phyloP scores from a whole-genome alignment of 2,329 filamentous ascomycete species.

The Decorospora gaudefroyi region DNA sequence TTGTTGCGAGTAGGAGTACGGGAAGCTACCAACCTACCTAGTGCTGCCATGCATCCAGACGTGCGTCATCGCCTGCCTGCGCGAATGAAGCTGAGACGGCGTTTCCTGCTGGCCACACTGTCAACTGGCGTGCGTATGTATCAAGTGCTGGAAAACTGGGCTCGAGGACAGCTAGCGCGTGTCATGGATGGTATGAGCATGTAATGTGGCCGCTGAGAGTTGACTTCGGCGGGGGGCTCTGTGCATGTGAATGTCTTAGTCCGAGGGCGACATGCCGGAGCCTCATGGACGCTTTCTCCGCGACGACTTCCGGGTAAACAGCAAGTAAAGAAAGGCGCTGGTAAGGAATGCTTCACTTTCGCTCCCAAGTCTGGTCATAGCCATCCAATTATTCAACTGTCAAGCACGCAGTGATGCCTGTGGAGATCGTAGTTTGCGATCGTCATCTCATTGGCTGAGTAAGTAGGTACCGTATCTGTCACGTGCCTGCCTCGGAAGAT shows the following conservation, averaged over 20 bases:
- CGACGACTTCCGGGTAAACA: neutral
- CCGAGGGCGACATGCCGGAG: constrained; percentile 21
- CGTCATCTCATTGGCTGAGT: constrained; percentile 37
- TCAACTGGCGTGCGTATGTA: neutral
- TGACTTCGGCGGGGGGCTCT: constrained; percentile 23
- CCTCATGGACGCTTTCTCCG: constrained; percentile 5
- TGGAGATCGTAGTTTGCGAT: constrained; percentile 32
- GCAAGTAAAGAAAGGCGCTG: neutral
- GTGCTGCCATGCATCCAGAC: constrained; percentile 50
- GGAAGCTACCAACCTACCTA: constrained; percentile 48
- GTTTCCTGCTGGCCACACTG: constrained; percentile 21
- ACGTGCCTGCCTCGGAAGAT: constrained; percentile 30
- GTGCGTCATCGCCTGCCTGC: constrained; percentile 45
- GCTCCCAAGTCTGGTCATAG: neutral
- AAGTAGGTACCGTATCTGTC: constrained; percentile 18
- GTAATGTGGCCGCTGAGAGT: constrained; percentile 20
- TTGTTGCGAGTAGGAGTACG: constrained; percentile 19
- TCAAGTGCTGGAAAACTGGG: neutral
- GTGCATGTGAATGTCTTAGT: constrained; percentile 38
- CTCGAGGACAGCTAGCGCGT: neutral
- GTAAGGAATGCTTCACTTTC: neutral
- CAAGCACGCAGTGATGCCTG: constrained; percentile 3
- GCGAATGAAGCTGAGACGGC: constrained; percentile 30
- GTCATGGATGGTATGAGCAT: constrained; percentile 14
- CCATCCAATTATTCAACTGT: constrained; percentile 2